These are phyloP conservation scores for Kokia cookei DNA, from an alignment of 441 rosid genomes.

Conservation along the genomic window DNA sequence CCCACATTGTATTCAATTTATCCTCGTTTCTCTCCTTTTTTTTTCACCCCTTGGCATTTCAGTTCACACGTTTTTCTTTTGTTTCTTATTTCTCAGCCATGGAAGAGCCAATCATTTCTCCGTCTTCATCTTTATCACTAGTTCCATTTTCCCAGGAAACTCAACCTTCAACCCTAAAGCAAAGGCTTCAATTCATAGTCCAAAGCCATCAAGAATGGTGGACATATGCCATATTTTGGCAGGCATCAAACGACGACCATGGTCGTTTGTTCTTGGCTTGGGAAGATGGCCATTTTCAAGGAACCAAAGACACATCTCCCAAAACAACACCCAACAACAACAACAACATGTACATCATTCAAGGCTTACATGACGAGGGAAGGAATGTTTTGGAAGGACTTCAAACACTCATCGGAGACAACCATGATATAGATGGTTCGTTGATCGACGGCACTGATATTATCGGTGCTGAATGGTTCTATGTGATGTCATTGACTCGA, in stretches of 20 bases:
- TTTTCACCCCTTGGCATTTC: constrained; percentile 9
- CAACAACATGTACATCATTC: neutral
- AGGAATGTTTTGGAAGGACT: constrained; percentile 25
- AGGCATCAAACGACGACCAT: constrained; percentile 31
- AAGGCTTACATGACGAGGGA: constrained; percentile 15
- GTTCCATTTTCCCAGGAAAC: constrained; percentile 30
- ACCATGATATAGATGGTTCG: constrained; percentile 23
- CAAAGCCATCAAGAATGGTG: constrained; percentile 47
- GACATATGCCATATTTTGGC: constrained; percentile 69
- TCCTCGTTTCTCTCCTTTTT: neutral
- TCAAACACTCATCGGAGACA: constrained; percentile 24
- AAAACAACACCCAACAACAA: neutral
- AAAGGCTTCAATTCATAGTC: constrained; percentile 43
- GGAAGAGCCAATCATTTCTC: constrained; percentile 43
- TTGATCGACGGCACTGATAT: constrained; percentile 29
- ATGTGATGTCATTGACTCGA: constrained; percentile 49
- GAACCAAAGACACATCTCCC: constrained; percentile 22
- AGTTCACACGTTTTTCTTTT: neutral
- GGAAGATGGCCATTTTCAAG: constrained; percentile 65
- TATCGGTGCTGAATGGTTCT: constrained; percentile 59
- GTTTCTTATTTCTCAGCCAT: constrained; percentile 14
- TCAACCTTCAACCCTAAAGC: constrained; percentile 36
- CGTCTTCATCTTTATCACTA: constrained; percentile 48
- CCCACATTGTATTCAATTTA: neutral
- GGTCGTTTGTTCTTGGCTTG: constrained; percentile 44